Percentiles rank a stretch among this genome's conserved stretches.
Conservation (phyloP, 2,329 filamentous ascomycete species). For the Colletotrichum somersetense region DNA sequence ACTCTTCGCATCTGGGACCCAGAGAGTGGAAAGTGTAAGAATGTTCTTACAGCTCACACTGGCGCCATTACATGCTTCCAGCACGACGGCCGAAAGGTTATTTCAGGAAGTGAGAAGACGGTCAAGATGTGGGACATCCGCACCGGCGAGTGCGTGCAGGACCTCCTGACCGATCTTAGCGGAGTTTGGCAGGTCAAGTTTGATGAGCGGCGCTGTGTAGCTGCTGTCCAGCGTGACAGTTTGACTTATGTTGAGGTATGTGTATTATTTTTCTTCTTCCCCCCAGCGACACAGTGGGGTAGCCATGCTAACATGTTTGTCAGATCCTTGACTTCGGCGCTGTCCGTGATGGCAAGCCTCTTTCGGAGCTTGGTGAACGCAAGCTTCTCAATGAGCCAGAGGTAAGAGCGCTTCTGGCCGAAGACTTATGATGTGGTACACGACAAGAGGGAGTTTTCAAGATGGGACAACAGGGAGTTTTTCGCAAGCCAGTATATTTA, state of each 20-base stretch:
- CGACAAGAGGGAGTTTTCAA: conserved; percentile 16
- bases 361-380: conserved; percentile 81
- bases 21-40: conserved; percentile 90
- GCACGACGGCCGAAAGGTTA: conserved; percentile 96
- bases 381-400: conserved; percentile 74
- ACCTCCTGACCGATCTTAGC: conserved; percentile 90
- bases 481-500: conserved; percentile 35
- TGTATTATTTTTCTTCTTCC: conserved; percentile 33
- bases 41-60: conserved; percentile 91
- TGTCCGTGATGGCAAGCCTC: conserved; percentile 85
- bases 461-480: conserved; percentile 28
- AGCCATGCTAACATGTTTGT: background rate
- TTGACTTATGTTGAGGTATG: conserved; percentile 96
- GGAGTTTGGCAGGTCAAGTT: conserved; percentile 99
- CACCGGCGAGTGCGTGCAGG: conserved; percentile 91
- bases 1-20: conserved; percentile 98
- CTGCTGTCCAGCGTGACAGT: conserved; percentile 92
- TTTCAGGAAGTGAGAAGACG: conserved; percentile 94
- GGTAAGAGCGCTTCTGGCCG: conserved; percentile 63
- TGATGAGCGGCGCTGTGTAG: conserved; percentile 93
- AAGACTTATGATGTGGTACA: conserved; percentile 50
- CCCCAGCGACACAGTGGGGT: conserved; percentile 48
- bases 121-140: conserved; percentile 99
- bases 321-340: conserved; percentile 98
- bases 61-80: conserved; percentile 99